Percentiles rank a stretch among this genome's conserved stretches.
Evolutionary conservation across 495 filamentous ascomycete genomes (phyloP).

Genomic region (Aspergillus kassunensis): DNA sequence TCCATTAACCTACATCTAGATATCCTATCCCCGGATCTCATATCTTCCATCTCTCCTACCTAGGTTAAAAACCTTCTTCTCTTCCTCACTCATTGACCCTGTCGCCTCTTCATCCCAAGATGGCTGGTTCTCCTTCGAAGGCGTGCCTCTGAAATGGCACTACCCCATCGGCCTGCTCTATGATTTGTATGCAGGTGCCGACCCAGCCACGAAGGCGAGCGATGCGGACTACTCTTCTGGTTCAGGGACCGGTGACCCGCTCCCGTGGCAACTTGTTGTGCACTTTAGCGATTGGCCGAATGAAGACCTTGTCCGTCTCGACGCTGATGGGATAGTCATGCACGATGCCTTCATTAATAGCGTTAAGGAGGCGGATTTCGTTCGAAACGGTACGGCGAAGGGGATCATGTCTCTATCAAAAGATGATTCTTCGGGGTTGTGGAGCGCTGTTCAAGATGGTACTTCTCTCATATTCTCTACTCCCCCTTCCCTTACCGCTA

Average conservation of each 20-base stretch:
- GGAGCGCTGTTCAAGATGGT: constrained; percentile 82
- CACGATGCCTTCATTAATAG: constrained; percentile 90
- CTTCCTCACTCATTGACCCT: constrained; percentile 63
- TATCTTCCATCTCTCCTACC: constrained; percentile 73
- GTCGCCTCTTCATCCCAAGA: constrained; percentile 49
- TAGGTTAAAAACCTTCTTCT: constrained; percentile 75
- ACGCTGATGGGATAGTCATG: constrained; percentile 55
- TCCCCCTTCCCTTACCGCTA: too few species aligned
- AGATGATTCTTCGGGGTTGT: constrained; percentile 80
- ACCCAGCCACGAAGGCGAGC: constrained; percentile 44
- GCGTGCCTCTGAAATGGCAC: constrained; percentile 82
- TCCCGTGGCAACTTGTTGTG: constrained; percentile 77
- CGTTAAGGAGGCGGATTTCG: constrained; percentile 93
- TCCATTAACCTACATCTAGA: constrained; percentile 24
- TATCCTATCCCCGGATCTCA: constrained; percentile 51
- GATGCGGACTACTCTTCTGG: constrained; percentile 1
- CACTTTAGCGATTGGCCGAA: constrained; percentile 74
- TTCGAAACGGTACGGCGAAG: constrained; percentile 86
- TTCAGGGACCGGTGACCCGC: constrained; percentile 31
- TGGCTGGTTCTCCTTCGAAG: constrained; percentile 70
- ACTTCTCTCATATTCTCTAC: constrained; percentile 5
- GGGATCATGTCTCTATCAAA: constrained; percentile 90
- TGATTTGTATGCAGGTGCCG: constrained; percentile 74
- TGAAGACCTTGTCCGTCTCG: constrained; percentile 62
- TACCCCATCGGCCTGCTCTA: constrained; percentile 83